Evolutionary conservation across 2,329 filamentous ascomycete genomes (phyloP).

Genomic region (Huntiella decipiens): DNA sequence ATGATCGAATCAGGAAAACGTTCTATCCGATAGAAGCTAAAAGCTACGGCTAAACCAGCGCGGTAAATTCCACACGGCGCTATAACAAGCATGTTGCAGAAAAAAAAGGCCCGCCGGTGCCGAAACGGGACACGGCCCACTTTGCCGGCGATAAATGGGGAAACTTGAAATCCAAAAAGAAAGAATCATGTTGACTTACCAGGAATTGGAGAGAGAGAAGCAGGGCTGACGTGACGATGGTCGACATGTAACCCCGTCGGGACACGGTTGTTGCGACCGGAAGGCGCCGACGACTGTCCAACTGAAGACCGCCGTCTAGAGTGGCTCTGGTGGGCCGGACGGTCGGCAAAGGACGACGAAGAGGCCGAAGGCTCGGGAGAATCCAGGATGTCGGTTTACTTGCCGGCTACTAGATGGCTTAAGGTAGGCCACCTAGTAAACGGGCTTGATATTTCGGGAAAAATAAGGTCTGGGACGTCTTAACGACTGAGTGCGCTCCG

Average conservation of each 20-base stretch:
- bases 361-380: constrained; percentile 20
- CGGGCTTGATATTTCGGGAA: constrained; percentile 12
- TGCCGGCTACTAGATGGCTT: constrained; percentile 11
- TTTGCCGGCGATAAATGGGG: not conserved
- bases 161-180: not conserved
- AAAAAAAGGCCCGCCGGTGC: not conserved
- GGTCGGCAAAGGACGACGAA: constrained; percentile 35
- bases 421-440: constrained; percentile 10
- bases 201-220: constrained; percentile 9
- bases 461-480: not conserved
- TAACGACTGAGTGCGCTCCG: not conserved
- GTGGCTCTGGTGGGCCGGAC: constrained; percentile 25
- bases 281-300: constrained; percentile 19
- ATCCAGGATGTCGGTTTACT: constrained; percentile 10
- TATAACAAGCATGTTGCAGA: not conserved
- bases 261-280: constrained; percentile 13
- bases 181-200: constrained; percentile 4
- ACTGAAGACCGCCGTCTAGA: constrained; percentile 32
- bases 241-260: constrained; percentile 10
- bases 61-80: too few species aligned
- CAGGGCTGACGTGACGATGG: constrained; percentile 3
- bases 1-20: too few species aligned
- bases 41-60: too few species aligned
- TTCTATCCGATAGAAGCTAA: too few species aligned
- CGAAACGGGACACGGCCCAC: not conserved